Percentiles rank a stretch among this genome's conserved stretches.
phyloP scores from a whole-genome alignment of 805 yeast genomes.

The Wickerhamiella sergipiensis region DNA sequence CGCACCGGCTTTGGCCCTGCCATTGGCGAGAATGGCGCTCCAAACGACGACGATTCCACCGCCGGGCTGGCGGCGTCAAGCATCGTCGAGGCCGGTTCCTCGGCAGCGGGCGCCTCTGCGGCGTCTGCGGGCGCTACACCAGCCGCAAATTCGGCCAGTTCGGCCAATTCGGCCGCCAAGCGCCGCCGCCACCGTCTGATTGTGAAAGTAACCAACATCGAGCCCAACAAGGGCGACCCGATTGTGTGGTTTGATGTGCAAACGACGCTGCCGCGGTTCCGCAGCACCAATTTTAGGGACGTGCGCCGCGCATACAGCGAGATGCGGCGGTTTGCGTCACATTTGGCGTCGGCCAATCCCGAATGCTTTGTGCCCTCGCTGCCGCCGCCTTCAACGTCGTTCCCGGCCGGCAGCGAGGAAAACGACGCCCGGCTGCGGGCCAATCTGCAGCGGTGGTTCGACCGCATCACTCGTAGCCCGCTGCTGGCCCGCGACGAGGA shows the following conservation, averaged over 20 bases:
- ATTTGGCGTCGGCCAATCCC: constrained; percentile 64
- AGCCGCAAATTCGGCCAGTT: no score
- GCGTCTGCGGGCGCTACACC: no score
- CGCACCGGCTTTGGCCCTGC: neutral
- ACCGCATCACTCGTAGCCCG: constrained; percentile 58
- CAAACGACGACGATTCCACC: no score
- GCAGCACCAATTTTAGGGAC: constrained; percentile 56
- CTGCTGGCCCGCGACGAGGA: constrained; percentile 80
- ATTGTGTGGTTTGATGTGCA: constrained; percentile 56
- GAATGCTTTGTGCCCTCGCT: constrained; percentile 89
- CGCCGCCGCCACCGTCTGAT: constrained; percentile 29
- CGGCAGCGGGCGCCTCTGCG: no score
- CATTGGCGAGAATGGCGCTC: neutral
- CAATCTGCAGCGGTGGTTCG: constrained; percentile 76
- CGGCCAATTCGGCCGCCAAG: neutral
- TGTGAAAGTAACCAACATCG: constrained; percentile 54
- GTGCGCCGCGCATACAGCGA: constrained; percentile 74
- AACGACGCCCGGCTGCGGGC: constrained; percentile 43
- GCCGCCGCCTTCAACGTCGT: constrained; percentile 62
- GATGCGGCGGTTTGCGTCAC: constrained; percentile 59
- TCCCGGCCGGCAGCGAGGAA: constrained; percentile 75
- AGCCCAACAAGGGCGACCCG: constrained; percentile 62
- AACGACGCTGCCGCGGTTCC: constrained; percentile 60
- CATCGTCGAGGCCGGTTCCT: neutral
- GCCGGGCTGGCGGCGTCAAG: neutral